Evolutionary conservation across 176 grass and related monocot species (phyloP), one percentile per base, ranked within the genome.

Genomic region (Ensete ventricosum): DNA sequence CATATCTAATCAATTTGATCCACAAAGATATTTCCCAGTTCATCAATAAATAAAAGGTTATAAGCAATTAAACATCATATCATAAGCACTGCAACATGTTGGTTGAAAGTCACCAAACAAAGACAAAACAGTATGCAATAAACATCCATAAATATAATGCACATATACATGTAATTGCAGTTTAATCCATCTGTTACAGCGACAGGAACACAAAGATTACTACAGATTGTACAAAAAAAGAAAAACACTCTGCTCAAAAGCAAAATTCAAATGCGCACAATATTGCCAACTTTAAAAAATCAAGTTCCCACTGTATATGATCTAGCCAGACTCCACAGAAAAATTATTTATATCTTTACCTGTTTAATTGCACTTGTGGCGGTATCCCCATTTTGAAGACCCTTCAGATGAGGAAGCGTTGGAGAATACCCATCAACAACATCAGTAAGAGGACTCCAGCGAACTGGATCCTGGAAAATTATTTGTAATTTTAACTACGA

Each of bases 361-460:
- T 99, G 96, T 83, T 99, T 99, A 57, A 99, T 99, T 26, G 96
- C 96, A 87, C 96, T 99, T 80, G 96, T 99, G 62, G 96, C 96
- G 3, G 91, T 99, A 76, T 99, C 96, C 73, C 96, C 96, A 77
- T 99, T 99, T 82, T 99, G 96, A 79, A 99, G 96, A 54, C 96
- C 96, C 65, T 99, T 99, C 16, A 99, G 91, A 84, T 99, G 96
- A 79, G 96, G 96, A 84, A 99, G 88, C 84, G 96, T 99, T 84
- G 96, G 79, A 65, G 96, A 99, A 88, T 99, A 99, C 26, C 96
- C 96, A 91, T 99, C 96, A 69, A 82, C 88, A 67, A 99, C 96
- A 84, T 99, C 96, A 84, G 86, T 69, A 69, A 99, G 88, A 29
- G 96, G 96, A 88, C 67, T 89, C 96, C 96, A 99, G 64, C 96